A percentile compares a stretch with the other conserved stretches of the same genome.
Conservation (phyloP, 257 asterid species). For the Solanum tarijense region DNA sequence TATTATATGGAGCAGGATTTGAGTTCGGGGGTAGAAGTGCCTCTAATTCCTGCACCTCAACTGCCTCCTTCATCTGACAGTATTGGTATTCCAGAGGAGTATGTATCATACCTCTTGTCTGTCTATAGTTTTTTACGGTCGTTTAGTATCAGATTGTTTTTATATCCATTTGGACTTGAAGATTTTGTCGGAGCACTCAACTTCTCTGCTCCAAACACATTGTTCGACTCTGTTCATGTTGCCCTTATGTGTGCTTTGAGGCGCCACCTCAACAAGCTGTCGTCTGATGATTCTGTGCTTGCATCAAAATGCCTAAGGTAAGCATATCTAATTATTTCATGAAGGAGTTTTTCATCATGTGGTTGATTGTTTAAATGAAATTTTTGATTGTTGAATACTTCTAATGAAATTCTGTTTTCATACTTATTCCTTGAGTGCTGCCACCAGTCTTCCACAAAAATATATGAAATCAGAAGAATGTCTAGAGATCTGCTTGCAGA, state of each 20-base stretch:
- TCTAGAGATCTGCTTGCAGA: not conserved
- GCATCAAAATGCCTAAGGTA: conserved; percentile 71
- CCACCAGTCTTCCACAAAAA: not conserved
- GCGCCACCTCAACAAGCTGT: conserved; percentile 52
- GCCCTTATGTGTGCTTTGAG: conserved; percentile 58
- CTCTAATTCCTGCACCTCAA: conserved; percentile 52
- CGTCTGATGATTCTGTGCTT: conserved; percentile 48
- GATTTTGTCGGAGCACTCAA: conserved; percentile 89
- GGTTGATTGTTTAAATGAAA: not conserved
- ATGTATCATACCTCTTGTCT: conserved; percentile 60
- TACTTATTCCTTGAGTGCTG: not conserved
- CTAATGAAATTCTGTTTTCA: not conserved
- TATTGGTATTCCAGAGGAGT: conserved; percentile 61
- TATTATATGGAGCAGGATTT: conserved; percentile 26
- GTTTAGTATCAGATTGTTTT: conserved; percentile 55
- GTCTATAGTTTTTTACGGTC: conserved; percentile 71
- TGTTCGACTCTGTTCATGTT: conserved; percentile 75
- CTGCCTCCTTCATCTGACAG: conserved; percentile 78
- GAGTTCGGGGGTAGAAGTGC: conserved; percentile 28
- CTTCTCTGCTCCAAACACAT: conserved; percentile 57
- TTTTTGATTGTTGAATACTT: not conserved
- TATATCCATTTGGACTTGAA: conserved; percentile 72
- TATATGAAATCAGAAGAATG: not conserved
- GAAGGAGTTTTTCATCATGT: not conserved
- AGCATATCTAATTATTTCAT: not conserved